Conservation (phyloP, 2,329 filamentous ascomycete genomes). For the Rasamsonia emersonii region DNA sequence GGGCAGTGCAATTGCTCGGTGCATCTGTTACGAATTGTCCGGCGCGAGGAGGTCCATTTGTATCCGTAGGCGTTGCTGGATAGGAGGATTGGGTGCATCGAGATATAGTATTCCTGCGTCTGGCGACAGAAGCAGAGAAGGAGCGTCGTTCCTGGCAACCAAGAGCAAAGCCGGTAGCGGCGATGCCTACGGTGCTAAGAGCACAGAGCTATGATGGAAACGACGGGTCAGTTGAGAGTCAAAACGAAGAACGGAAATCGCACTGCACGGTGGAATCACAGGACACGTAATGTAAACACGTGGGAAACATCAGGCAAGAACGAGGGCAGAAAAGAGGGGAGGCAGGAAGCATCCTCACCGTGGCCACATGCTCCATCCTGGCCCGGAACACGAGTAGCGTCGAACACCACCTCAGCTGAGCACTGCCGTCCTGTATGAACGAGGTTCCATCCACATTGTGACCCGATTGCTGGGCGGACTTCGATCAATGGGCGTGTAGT, state of each 20-base stretch:
- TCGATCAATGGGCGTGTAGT: neutral
- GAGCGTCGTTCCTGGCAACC: slow-evolving; percentile 41
- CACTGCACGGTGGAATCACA: too few relatives aligned
- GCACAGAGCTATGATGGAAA: slow-evolving; percentile 48
- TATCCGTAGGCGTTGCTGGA: slow-evolving; percentile 9
- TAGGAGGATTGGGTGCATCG: slow-evolving; percentile 14
- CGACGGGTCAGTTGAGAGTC: too few relatives aligned
- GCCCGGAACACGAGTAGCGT: slow-evolving; percentile 5
- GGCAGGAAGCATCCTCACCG: slow-evolving; percentile 15
- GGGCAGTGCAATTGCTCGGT: slow-evolving; percentile 9
- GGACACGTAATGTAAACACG: neutral
- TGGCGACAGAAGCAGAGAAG: slow-evolving; percentile 18
- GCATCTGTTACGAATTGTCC: too few relatives aligned
- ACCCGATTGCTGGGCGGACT: neutral
- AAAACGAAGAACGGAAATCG: too few relatives aligned
- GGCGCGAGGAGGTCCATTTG: too few relatives aligned
- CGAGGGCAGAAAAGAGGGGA: neutral
- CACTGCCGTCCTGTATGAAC: slow-evolving; percentile 11
- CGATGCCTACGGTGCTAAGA: slow-evolving; percentile 54
- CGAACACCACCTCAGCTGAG: slow-evolving; percentile 9
- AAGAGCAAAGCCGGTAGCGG: slow-evolving; percentile 50
- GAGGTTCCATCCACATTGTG: slow-evolving; percentile 9
- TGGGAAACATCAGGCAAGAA: neutral
- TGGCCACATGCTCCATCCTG: slow-evolving; percentile 24
- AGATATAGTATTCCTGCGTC: slow-evolving; percentile 16